phyloP scores from a whole-genome alignment of 2,329 filamentous ascomycete genomes.

The Aspergillaceae sp. region DNA sequence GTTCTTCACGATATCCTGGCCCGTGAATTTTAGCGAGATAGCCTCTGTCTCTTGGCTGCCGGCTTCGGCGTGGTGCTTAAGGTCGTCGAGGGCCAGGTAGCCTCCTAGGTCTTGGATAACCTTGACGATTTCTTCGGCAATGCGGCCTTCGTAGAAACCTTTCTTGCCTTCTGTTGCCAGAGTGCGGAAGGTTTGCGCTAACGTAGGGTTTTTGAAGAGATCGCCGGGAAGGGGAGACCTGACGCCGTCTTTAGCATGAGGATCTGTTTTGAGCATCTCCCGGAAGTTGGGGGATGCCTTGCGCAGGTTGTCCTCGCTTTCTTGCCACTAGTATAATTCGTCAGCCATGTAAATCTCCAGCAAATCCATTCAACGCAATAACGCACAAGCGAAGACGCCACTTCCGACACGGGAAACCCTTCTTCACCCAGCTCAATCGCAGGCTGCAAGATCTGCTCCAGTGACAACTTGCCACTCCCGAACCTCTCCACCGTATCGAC shows the following conservation, averaged over 20 bases:
- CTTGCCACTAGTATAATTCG: constrained; percentile 56
- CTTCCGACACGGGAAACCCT: constrained; percentile 81
- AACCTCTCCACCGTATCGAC: constrained; percentile 80
- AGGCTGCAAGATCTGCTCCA: constrained; percentile 71
- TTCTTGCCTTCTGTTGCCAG: constrained; percentile 74
- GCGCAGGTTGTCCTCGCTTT: constrained; percentile 55
- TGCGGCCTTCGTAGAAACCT: constrained; percentile 80
- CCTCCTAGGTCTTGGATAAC: constrained; percentile 70
- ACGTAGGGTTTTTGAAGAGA: constrained; percentile 73
- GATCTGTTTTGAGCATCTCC: constrained; percentile 79
- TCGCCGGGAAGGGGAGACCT: constrained; percentile 73
- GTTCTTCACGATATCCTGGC: constrained; percentile 50
- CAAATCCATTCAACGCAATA: neutral
- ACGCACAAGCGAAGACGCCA: constrained; percentile 61
- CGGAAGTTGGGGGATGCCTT: constrained; percentile 72
- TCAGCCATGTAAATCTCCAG: neutral
- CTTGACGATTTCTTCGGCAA: constrained; percentile 73
- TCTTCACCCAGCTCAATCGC: constrained; percentile 80
- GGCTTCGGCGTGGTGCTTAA: constrained; percentile 63
- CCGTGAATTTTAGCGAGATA: constrained; percentile 70
- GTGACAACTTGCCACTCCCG: constrained; percentile 71
- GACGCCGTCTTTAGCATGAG: constrained; percentile 57
- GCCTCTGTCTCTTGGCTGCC: constrained; percentile 75
- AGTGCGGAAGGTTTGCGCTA: constrained; percentile 72
- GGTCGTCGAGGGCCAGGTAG: constrained; percentile 67